These are phyloP conservation scores for Huntiella decipiens DNA, from an alignment of 2,329 filamentous ascomycete genomes.

Conservation along the genomic window DNA sequence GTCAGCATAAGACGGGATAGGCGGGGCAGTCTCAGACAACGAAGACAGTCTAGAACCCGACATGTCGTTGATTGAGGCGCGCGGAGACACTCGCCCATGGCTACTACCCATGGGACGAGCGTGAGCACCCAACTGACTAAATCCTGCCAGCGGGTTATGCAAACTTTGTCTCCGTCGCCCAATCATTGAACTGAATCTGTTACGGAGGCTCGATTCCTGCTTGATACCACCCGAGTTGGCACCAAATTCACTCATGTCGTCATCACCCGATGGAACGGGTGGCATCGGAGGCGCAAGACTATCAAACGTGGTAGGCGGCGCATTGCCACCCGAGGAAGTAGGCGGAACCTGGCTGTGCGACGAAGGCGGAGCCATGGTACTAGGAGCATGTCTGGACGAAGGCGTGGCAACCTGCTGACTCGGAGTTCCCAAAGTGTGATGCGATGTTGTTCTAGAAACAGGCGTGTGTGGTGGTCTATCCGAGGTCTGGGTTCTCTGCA, in stretches of 20 bases:
- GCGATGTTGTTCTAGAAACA: constrained; percentile 6
- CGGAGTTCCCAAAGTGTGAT: constrained; percentile 4
- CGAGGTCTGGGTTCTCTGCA: neutral
- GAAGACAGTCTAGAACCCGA: constrained; percentile 31
- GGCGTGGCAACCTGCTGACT: constrained; percentile 8
- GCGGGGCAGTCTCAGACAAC: constrained; percentile 34
- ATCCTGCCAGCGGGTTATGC: constrained; percentile 41
- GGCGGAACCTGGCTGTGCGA: constrained; percentile 7
- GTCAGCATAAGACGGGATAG: constrained; percentile 1
- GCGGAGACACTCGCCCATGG: constrained; percentile 40
- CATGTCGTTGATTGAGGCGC: constrained; percentile 39
- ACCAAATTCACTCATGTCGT: constrained; percentile 17
- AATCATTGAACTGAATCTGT: constrained; percentile 51
- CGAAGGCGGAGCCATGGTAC: constrained; percentile 5
- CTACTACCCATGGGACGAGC: constrained; percentile 41
- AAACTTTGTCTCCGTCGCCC: constrained; percentile 47
- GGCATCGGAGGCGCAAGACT: constrained; percentile 8
- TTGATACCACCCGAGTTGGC: constrained; percentile 22
- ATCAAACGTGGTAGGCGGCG: constrained; percentile 6
- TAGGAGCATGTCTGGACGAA: constrained; percentile 1
- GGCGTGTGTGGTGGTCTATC: constrained; percentile 7
- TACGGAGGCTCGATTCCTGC: constrained; percentile 13
- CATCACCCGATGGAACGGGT: constrained; percentile 14
- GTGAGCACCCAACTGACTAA: constrained; percentile 35
- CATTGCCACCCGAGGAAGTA: constrained; percentile 4